Percentiles rank a stretch among this genome's conserved stretches.
These are phyloP conservation scores for Leccinum uliginosum DNA, from an alignment of 768 basidiomycete genomes.

Conservation along the genomic window DNA sequence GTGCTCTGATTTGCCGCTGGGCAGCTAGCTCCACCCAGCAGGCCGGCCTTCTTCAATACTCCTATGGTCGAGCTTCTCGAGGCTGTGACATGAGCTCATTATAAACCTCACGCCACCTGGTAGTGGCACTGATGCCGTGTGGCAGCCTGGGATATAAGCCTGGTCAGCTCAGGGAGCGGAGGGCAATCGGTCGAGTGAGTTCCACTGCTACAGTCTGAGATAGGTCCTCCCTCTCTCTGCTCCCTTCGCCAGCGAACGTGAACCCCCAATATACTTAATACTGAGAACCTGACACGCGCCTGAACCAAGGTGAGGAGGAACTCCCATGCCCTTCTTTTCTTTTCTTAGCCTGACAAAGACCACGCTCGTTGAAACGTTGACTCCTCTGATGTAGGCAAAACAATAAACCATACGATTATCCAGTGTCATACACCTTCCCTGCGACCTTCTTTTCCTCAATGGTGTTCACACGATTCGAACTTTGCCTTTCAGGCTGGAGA, in stretches of 20 bases:
- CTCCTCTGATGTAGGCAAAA: not conserved
- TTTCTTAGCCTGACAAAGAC: not conserved
- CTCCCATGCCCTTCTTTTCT: not conserved
- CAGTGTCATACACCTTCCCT: not conserved
- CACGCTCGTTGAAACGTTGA: not conserved
- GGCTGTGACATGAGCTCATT: slow-evolving; percentile 20
- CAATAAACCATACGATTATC: not conserved
- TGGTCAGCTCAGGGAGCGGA: not conserved
- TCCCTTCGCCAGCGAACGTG: not conserved
- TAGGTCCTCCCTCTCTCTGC: not conserved
- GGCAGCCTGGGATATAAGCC: slow-evolving; percentile 23
- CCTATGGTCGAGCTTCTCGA: slow-evolving; percentile 17
- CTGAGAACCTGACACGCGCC: not conserved
- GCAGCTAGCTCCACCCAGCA: slow-evolving; percentile 2
- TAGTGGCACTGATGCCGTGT: slow-evolving; percentile 25
- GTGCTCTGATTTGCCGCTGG: slow-evolving; percentile 9
- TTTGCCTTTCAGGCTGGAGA: slow-evolving; percentile 19
- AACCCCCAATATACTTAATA: not conserved
- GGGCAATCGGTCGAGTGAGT: slow-evolving; percentile 5
- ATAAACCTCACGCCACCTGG: slow-evolving; percentile 18
- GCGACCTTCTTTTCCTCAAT: slow-evolving; percentile 6
- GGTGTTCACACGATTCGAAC: slow-evolving; percentile 25
- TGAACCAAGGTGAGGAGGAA: not conserved
- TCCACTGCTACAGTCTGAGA: slow-evolving; percentile 11
- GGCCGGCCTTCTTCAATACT: slow-evolving; percentile 10